Evolutionary conservation across 2,329 filamentous ascomycete species (phyloP), one percentile per base, ranked within the genome.

Genomic region (Colletotrichum sp.): DNA sequence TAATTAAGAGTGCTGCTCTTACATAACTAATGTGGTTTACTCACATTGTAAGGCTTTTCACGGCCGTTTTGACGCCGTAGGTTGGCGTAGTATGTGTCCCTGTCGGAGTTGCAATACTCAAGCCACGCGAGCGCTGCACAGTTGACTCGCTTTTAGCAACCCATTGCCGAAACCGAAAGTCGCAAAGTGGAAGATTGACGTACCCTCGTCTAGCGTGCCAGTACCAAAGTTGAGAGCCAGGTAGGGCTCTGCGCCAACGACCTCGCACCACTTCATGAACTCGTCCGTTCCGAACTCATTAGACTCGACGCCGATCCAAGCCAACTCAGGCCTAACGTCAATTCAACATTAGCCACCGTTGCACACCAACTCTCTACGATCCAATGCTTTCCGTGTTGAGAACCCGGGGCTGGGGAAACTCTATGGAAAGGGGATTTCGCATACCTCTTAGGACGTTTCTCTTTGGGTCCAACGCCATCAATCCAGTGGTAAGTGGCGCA

Each of bases 271-370:
- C 78, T 92, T 89, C 89, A 97, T 91, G 84, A 97, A 97, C 86
- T 97, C 95, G 82, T 97, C 94, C 1, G 95, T 97, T 73, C 95
- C 95, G 80, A 97, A 96, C 76, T 93, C 87, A 82, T 97, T 97
- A 32, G 89, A 91, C 86, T 97, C 95, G 2, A 90, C 90, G 38
- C 93, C 94, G 24, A 94, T 87, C 95, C 95, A 97, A 7, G 95
- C 95, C 69, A 97, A 88, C 81, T 97, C 95, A 2, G 92, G 93
- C 79, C 93, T 89, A 65, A 67, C 7, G 26, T 13, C 30, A 24
- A 80, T 16, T 24, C 8, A n/a, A 16, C 8, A 64, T 75, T 64
- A 75, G 73, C 58, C 28, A 48, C 43, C 34, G 21, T 34, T 64
- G 63, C 69, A 73, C 43, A n/a, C 67, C 63, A 73, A 61, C 21